Evolutionary conservation across 768 basidiomycete species (phyloP), one percentile per base, ranked within the genome.

Genomic region (Kwoniella dejecticola): DNA sequence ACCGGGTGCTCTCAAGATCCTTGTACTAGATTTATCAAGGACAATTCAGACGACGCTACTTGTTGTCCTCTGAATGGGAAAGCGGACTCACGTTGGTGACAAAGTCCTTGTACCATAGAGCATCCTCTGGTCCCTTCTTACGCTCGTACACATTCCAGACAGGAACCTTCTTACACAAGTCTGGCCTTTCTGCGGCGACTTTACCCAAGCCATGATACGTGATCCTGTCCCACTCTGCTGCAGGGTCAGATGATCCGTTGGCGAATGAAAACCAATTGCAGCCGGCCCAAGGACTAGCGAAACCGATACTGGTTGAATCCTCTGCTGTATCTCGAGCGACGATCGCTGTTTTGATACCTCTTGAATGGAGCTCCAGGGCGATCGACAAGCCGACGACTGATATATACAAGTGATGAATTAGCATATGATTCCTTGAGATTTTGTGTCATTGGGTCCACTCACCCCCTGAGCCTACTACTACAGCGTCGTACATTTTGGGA

Each of bases 231-330:
- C 71, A 68, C 29, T 64, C 53, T 40, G 62, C 23, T 2, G 38
- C 54, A 4, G 57, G 55, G 21, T 48, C 44, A 17, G 46, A 31
- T 10, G 21, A 60, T 54, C 55, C 64, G 24, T 27, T 53, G 27
- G 50, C 73, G 61, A 73, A 78, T 0, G 78, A 74, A 29, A 62
- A 74, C 71, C 69, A 77, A 57, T 79, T 79, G 21, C 75, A 76
- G 4, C 76, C 78, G 0, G 79, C 79, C 79, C 80, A 81, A 0
- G 80, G 80, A 40, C 64, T 68, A 10, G 79, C 77, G 57, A 81
- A 81, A 1, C 62, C 69, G 3, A 64, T 56, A 15, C 62, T 67
- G 30, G 66, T 30, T 0, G 52, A 26, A 61, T 81, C 79, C 26
- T 78, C 70, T 0, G 80, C 79, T 21, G 79, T 46, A 57, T 81